A percentile compares a stretch with the other conserved stretches of the same genome.
Evolutionary conservation across 2,329 filamentous ascomycete genomes (phyloP).

Genomic region (Verticillium tricorpus): DNA sequence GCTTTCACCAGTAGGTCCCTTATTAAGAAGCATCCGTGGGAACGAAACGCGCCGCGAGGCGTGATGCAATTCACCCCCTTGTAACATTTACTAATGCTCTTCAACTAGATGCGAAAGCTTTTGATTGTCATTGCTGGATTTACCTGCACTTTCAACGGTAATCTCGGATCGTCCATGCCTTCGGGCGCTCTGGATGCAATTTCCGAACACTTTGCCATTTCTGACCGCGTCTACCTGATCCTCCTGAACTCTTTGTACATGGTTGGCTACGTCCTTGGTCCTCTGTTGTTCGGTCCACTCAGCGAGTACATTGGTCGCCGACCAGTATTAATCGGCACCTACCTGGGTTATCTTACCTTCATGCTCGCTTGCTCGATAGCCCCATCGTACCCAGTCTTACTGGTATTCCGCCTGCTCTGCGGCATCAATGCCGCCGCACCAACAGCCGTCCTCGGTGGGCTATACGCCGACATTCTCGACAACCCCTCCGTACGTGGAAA

Average conservation of each 20-base stretch:
- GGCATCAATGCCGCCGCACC: slow-evolving; percentile 53
- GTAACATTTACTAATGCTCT: not conserved
- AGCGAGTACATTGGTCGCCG: slow-evolving; percentile 61
- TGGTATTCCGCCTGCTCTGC: slow-evolving; percentile 50
- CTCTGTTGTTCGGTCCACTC: slow-evolving; percentile 59
- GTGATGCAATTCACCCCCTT: not conserved
- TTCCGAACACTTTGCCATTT: slow-evolving; percentile 50
- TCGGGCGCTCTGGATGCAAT: slow-evolving; percentile 59
- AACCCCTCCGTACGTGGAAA: slow-evolving; percentile 51
- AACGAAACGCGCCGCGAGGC: too few relatives aligned
- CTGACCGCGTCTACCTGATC: slow-evolving; percentile 37
- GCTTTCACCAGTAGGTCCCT: slow-evolving; percentile 19
- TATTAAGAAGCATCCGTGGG: not conserved
- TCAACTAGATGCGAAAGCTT: slow-evolving; percentile 20
- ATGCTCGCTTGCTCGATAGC: slow-evolving; percentile 53
- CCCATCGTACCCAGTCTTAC: slow-evolving; percentile 45
- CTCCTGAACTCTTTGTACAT: slow-evolving; percentile 62
- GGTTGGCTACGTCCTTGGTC: slow-evolving; percentile 58
- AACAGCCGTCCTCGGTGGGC: slow-evolving; percentile 57
- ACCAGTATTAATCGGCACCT: slow-evolving; percentile 38
- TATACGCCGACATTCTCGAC: slow-evolving; percentile 63
- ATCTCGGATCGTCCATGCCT: slow-evolving; percentile 60
- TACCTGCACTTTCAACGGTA: slow-evolving; percentile 58
- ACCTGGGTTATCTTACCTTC: slow-evolving; percentile 43
- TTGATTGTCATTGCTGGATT: slow-evolving; percentile 29